Evolutionary conservation across 2,329 filamentous ascomycete genomes (phyloP).

Genomic region (Cladosporium sp.): DNA sequence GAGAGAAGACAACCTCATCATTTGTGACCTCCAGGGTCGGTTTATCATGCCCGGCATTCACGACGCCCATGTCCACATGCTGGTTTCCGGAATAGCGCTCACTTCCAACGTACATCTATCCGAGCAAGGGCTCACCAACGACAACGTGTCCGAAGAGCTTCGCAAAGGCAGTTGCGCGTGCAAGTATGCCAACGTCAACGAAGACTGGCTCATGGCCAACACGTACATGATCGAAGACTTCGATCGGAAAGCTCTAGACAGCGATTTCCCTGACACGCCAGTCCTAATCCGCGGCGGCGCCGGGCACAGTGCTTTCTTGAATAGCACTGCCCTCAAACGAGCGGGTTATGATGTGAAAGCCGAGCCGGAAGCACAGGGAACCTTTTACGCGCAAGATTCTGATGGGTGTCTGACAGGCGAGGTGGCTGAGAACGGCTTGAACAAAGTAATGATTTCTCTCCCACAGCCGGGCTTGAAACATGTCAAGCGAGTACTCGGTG

Average conservation of each 20-base stretch:
- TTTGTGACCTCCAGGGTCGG: constrained; percentile 25
- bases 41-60: constrained; percentile 38
- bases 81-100: constrained; percentile 27
- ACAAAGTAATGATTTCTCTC: constrained; percentile 20
- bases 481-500: constrained; percentile 24
- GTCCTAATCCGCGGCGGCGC: constrained; percentile 29
- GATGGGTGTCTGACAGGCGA: constrained; percentile 31
- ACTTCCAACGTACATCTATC: constrained; percentile 25
- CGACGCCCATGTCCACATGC: constrained; percentile 34
- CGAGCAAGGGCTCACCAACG: constrained; percentile 23
- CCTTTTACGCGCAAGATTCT: constrained; percentile 23
- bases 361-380: constrained; percentile 23
- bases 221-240: constrained; percentile 3
- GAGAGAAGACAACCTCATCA: constrained; percentile 13
- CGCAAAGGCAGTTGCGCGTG: constrained; percentile 28
- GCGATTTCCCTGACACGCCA: constrained; percentile 28
- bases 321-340: constrained; percentile 25
- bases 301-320: constrained; percentile 28
- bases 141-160: constrained; percentile 23
- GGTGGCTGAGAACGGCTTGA: constrained; percentile 26
- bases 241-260: constrained; percentile 8
- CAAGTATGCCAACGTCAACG: constrained; percentile 24
- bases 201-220: constrained; percentile 21
- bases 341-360: constrained; percentile 25
- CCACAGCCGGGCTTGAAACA: constrained; percentile 23